Conservation (phyloP, 164 flowering plant genomes). For the Malania oleifera region DNA sequence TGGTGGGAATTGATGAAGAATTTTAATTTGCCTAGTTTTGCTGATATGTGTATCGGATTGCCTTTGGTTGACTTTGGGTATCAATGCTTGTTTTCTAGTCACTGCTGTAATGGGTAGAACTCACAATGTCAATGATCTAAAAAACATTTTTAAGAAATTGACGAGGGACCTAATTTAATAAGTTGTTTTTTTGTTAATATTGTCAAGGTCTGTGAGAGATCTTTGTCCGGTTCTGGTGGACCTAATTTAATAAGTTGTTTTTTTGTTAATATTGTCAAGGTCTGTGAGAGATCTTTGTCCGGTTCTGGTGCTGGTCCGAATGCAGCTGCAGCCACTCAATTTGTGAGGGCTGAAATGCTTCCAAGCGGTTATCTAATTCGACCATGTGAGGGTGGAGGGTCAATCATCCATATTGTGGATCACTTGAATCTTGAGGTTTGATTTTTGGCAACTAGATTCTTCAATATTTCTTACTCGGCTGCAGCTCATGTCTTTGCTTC, state of each 20-base stretch:
- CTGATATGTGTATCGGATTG: too few species aligned
- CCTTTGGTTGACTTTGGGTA: too few species aligned
- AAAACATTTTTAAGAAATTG: too few species aligned
- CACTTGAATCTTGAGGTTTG: constrained; percentile 87
- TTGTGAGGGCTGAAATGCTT: constrained; percentile 82
- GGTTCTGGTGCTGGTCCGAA: constrained; percentile 80
- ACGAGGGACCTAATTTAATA: too few species aligned
- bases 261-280: constrained; percentile 31
- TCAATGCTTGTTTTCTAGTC: too few species aligned
- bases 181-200: background rate
- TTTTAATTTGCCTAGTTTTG: too few species aligned
- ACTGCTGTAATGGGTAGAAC: too few species aligned
- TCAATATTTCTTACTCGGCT: background rate
- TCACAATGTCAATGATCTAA: too few species aligned
- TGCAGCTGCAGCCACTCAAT: constrained; percentile 64
- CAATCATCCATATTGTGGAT: constrained; percentile 88
- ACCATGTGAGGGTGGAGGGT: constrained; percentile 96
- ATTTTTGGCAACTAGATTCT: background rate
- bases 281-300: constrained; percentile 89
- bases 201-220: background rate
- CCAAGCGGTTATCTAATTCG: constrained; percentile 91
- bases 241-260: background rate
- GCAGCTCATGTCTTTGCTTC: constrained; percentile 2
- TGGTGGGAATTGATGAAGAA: too few species aligned
- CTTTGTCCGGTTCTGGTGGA: background rate